Percentiles rank a stretch among this genome's conserved stretches.
phyloP scores from a whole-genome alignment of 306 rosid genomes.

The Senna tora region DNA sequence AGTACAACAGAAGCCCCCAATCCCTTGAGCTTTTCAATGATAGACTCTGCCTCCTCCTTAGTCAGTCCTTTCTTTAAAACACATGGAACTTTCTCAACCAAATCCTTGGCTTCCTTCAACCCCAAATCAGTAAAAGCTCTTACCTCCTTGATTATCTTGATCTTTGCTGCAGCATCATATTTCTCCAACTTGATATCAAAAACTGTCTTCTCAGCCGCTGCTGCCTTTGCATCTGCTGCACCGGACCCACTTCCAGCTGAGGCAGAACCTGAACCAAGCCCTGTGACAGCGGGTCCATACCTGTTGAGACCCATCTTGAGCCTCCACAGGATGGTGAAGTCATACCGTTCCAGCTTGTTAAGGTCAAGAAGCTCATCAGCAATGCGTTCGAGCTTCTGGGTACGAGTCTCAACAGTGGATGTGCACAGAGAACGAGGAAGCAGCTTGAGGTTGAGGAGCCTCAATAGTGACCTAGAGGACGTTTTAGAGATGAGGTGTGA shows the following conservation, averaged over 20 bases:
- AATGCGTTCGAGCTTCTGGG: slow-evolving; percentile 42
- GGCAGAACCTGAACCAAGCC: slow-evolving; percentile 3
- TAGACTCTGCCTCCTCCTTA: slow-evolving; percentile 49
- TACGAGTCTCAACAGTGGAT: slow-evolving; percentile 16
- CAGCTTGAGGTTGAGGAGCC: slow-evolving; percentile 9
- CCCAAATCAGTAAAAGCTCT: slow-evolving; percentile 56
- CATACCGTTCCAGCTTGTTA: slow-evolving; percentile 50
- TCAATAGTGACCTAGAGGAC: not conserved
- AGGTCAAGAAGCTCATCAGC: slow-evolving; percentile 46
- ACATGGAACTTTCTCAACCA: slow-evolving; percentile 57
- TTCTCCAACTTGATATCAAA: slow-evolving; percentile 57
- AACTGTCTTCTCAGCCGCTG: slow-evolving; percentile 40
- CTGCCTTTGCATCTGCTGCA: not conserved
- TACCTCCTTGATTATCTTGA: slow-evolving; percentile 59
- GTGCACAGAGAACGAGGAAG: slow-evolving; percentile 32
- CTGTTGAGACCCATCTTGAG: slow-evolving; percentile 52
- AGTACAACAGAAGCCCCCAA: slow-evolving; percentile 55
- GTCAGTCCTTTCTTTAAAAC: slow-evolving; percentile 55
- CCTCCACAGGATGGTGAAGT: slow-evolving; percentile 53
- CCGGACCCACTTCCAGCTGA: slow-evolving; percentile 3
- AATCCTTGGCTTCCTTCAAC: slow-evolving; percentile 58
- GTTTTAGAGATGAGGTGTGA: slow-evolving; percentile 9
- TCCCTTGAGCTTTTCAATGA: slow-evolving; percentile 48
- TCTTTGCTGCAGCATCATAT: slow-evolving; percentile 52
- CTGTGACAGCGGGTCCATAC: slow-evolving; percentile 39